Evolutionary conservation across 2,329 filamentous ascomycete genomes (phyloP), one percentile per base, ranked within the genome.

Genomic region (Dothistroma septosporum): DNA sequence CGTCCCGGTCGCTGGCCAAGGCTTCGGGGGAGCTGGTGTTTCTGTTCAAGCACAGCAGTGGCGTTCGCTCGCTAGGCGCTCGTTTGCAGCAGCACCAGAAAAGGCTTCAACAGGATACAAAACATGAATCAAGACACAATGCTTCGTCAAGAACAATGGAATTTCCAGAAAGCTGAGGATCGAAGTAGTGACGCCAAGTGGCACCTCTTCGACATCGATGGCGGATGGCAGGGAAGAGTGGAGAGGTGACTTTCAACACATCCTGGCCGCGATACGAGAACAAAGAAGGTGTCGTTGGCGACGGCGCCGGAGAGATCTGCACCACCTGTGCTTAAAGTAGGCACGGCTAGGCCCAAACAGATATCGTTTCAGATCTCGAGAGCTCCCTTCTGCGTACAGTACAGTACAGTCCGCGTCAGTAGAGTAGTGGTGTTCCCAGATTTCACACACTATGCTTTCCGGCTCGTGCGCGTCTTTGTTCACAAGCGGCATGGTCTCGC

Each of bases 1-100:
- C 48, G 57, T 53, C 24, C 24, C 44, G 35, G 44, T 57, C 44
- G 44, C 55, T 53, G 44, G 41, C 55, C 21, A 33, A 49, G 44
- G 32, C 6, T 19, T 32, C 22, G 31, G 41, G 44, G 41, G 46
- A 11, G 35, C 16, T 19, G 28, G 19, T 35, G 31, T 4, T 32
- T 10, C 12, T n/a, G 8, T 49, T 49, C 46, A 22, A 49, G 11
- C 3, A 16, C 11, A 22, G n/a, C n/a, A 11, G 11, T 22, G 12
- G 31, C 3, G 16, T 53, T 21, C 16, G 7, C 31, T 53, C 28
- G n/a, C 50, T 31, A 53, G 14, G 19, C 50, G 19, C 3, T 16
- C n/a, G 4, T 31, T 16, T 14, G 6, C n/a, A 32, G 6, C n/a
- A 4, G 7, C 14, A 21, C 12, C 6, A 53, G 28, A 32, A 53